phyloP scores from a whole-genome alignment of 2,329 filamentous ascomycete genomes.

The Aspergillus transmontanensis region DNA sequence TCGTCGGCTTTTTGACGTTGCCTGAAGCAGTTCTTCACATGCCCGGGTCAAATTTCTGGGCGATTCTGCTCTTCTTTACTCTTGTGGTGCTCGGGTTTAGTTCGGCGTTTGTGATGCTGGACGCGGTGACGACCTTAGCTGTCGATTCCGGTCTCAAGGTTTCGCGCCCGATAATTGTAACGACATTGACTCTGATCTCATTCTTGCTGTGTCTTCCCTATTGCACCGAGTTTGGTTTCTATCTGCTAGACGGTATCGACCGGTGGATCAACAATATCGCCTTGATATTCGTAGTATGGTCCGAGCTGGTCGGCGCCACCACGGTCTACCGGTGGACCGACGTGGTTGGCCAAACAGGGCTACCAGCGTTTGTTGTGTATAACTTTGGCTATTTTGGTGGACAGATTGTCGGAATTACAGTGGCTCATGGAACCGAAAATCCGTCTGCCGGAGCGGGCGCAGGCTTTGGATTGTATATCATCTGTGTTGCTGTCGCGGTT shows the following conservation, averaged over 20 bases:
- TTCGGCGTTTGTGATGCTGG: constrained; percentile 62
- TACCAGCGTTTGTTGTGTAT: constrained; percentile 51
- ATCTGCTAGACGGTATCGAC: constrained; percentile 58
- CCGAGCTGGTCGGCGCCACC: constrained; percentile 56
- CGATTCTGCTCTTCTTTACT: constrained; percentile 61
- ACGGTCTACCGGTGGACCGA: constrained; percentile 61
- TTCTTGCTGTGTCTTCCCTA: constrained; percentile 60
- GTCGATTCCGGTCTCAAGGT: constrained; percentile 56
- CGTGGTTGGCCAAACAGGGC: constrained; percentile 54
- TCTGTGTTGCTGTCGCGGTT: constrained; percentile 36
- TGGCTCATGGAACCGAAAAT: constrained; percentile 48
- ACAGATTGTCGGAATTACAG: constrained; percentile 54
- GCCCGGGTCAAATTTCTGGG: constrained; percentile 62
- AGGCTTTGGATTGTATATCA: constrained; percentile 57
- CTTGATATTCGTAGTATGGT: constrained; percentile 61
- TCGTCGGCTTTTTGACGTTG: constrained; percentile 61
- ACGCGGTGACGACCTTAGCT: constrained; percentile 57
- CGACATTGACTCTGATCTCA: constrained; percentile 50
- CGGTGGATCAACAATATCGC: constrained; percentile 60
- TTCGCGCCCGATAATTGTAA: constrained; percentile 54
- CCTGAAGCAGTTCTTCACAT: constrained; percentile 60
- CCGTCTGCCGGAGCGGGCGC: constrained; percentile 53
- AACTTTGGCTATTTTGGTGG: constrained; percentile 58
- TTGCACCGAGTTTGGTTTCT: constrained; percentile 61
- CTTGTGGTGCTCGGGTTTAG: constrained; percentile 61